Conservation (phyloP, 805 yeast genomes). For the Starmera caribaea region DNA sequence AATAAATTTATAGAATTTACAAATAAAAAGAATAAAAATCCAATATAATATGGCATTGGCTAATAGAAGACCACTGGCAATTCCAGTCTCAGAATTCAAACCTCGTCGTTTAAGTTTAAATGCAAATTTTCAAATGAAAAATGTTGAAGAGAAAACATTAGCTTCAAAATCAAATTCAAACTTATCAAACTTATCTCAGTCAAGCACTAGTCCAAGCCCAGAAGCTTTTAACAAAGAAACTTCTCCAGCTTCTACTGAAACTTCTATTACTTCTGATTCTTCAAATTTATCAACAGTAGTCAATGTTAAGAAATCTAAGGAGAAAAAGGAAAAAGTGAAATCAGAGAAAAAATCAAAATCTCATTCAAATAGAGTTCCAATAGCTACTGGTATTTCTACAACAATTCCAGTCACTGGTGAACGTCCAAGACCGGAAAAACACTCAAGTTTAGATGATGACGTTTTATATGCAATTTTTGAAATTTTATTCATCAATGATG, state of each 20-base stretch:
- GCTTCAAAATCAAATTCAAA: not conserved
- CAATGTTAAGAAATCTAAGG: conserved; percentile 1
- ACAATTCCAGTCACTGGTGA: conserved; percentile 75
- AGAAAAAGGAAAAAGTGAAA: conserved; percentile 10
- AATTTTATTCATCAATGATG: conserved; percentile 59
- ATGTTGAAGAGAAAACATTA: too few relatives aligned
- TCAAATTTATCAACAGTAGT: not conserved
- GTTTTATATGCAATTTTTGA: conserved; percentile 69
- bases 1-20: too few relatives aligned
- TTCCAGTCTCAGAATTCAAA: conserved; percentile 29
- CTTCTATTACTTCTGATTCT: conserved; percentile 2
- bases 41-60: conserved; percentile 45
- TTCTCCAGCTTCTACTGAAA: conserved; percentile 15
- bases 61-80: conserved; percentile 53
- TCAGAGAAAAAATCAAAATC: conserved; percentile 14
- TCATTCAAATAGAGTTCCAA: conserved; percentile 16
- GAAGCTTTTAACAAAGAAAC: conserved; percentile 12
- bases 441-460: conserved; percentile 58
- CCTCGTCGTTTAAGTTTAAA: conserved; percentile 19
- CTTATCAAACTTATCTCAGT: too few relatives aligned
- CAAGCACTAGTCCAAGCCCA: conserved; percentile 10
- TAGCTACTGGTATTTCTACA: conserved; percentile 65
- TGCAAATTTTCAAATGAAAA: conserved; percentile 6
- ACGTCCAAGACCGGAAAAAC: conserved; percentile 61
- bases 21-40: too few relatives aligned